Evolutionary conservation across 2,329 filamentous ascomycete genomes (phyloP).

Genomic region (Diaporthe citriasiana): DNA sequence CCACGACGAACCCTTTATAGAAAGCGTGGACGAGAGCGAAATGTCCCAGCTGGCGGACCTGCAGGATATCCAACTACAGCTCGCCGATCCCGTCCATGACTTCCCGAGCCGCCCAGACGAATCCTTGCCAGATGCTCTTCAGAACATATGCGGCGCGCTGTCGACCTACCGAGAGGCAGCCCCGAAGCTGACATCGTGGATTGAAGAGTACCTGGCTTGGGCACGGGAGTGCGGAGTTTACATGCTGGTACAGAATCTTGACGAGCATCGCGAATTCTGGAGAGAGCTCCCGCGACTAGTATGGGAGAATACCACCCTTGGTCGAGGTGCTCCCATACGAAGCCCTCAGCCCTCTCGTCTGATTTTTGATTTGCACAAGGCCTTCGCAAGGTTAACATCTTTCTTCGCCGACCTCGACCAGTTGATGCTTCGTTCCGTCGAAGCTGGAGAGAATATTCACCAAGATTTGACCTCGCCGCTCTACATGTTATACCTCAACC

Average conservation of each 20-base stretch:
- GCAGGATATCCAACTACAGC: conserved; percentile 46
- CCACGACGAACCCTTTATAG: conserved; percentile 60
- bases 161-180: conserved; percentile 44
- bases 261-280: conserved; percentile 66
- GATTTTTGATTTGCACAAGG: conserved; percentile 55
- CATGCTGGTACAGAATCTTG: conserved; percentile 59
- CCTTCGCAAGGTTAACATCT: conserved; percentile 65
- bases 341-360: conserved; percentile 50
- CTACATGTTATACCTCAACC: conserved; percentile 59
- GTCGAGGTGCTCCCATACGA: conserved; percentile 48
- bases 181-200: conserved; percentile 62
- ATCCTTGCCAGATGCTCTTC: conserved; percentile 48
- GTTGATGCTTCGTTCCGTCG: conserved; percentile 50
- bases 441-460: conserved; percentile 48
- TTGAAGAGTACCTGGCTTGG: conserved; percentile 62
- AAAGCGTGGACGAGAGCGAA: conserved; percentile 57
- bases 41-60: conserved; percentile 43
- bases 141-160: conserved; percentile 47
- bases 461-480: conserved; percentile 58
- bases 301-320: conserved; percentile 44
- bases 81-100: conserved; percentile 58
- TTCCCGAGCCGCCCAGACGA: conserved; percentile 61
- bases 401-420: conserved; percentile 67
- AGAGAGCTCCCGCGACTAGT: conserved; percentile 64
- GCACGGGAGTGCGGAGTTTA: conserved; percentile 53